Evolutionary conservation across 2,329 filamentous ascomycete genomes (phyloP), one percentile per base, ranked within the genome.

Genomic region (Fusarium buxicola): DNA sequence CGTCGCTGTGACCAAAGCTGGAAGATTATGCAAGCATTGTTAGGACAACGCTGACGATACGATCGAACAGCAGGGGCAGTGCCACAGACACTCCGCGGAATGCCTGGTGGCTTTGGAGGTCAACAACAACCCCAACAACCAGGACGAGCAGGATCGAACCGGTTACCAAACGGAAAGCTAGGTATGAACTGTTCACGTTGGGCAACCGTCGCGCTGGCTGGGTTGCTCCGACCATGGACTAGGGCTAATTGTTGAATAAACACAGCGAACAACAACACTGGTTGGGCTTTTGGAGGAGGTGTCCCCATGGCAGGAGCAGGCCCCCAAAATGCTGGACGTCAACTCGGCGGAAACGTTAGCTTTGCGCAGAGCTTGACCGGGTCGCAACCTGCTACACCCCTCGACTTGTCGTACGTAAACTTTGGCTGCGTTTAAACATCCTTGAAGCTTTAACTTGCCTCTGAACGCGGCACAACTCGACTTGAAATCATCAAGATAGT

Each of bases 321-420:
- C 38, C 78, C 87, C 55, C 84, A 81, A 70, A 86, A 81, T 63
- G 78, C 81, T 45, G 75, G 79, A 51, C 80, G 84, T 71, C 82
- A 86, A 77, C 76, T 86, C 70, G 81, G 82, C 61, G 80, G 85
- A 68, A 87, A 84, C 74, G 78, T 87, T 57, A 89, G 86, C 75
- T 89, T 89, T 76, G 86, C 87, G 44, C 87, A 89, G 73, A 89
- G 86, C 72, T 78, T 89, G 70, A 83, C 82, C 70, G 85, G 85
- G 61, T 88, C 86, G 55, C 86, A 88, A 75, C 82, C 85, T 68
- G 79, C 84, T 66, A 86, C 86, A 62, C 82, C 86, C 36, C 76
- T 89, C 58, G 87, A 90, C 73, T 78, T 86, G 55, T 87, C 86
- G 87, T 89, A 85, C 77, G 87, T 88, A 66, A 58, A 69, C 27